Evolutionary conservation across 1,139 yeast genomes (phyloP).

Genomic region (Kodamaea suecica): DNA sequence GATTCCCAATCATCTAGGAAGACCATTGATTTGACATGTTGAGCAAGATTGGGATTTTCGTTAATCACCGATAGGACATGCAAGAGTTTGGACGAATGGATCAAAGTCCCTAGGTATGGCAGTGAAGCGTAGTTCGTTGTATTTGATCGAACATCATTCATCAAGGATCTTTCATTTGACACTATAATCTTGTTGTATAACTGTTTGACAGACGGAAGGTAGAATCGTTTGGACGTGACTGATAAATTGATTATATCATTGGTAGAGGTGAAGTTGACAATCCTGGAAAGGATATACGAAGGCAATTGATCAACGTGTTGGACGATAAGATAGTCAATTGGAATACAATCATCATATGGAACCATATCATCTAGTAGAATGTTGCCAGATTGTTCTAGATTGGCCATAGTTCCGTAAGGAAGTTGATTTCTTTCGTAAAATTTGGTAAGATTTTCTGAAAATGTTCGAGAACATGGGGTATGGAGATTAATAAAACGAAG

Average conservation of each 20-base stretch:
- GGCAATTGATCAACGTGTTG: slow-evolving; percentile 3
- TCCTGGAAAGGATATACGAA: not conserved
- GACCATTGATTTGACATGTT: slow-evolving; percentile 13
- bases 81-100: slow-evolving; percentile 11
- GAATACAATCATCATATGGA: too few relatives aligned
- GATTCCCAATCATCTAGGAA: slow-evolving; percentile 11
- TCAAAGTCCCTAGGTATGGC: slow-evolving; percentile 19
- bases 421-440: too few relatives aligned
- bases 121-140: slow-evolving; percentile 9
- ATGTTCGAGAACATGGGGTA: too few relatives aligned
- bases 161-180: slow-evolving; percentile 12
- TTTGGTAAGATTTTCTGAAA: too few relatives aligned
- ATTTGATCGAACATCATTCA: slow-evolving; percentile 10
- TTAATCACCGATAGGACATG: slow-evolving; percentile 13
- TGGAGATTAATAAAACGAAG: too few relatives aligned
- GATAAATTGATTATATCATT: slow-evolving; percentile 18
- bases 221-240: slow-evolving; percentile 15
- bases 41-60: slow-evolving; percentile 13
- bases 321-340: not conserved
- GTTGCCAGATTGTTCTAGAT: too few relatives aligned
- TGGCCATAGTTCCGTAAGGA: too few relatives aligned
- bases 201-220: slow-evolving; percentile 18
- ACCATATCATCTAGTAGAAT: too few relatives aligned
- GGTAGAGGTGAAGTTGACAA: slow-evolving; percentile 12
- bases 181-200: slow-evolving; percentile 19